Evolutionary conservation across 139 green algal species (phyloP), one percentile per base, ranked within the genome.

Genomic region (Chlamydomonas incerta): DNA sequence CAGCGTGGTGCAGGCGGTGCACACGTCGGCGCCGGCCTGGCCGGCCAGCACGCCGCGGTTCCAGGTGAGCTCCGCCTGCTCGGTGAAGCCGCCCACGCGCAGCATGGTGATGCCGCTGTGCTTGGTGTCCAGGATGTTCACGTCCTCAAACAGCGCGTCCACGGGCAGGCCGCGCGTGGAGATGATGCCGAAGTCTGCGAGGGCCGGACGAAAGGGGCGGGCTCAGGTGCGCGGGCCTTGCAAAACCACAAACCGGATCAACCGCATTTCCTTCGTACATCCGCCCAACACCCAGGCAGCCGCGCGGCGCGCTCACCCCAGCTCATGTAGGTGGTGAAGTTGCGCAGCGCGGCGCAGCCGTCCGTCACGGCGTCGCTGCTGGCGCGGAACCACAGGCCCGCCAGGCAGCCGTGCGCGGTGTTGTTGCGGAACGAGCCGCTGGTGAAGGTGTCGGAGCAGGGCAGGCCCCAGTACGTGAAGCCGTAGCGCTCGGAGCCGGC

Each of bases 171-270:
- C 90, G 20, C 68, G 55, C 23, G 87, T 89, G 9, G 86, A 91
- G 72, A 95, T 87, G 41, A 95, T 72, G 72, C 92, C 92, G 65
- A 93, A 95, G 84, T 95, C 92, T 85, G 66, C 60, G 41, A n/a
- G n/a, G n/a, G n/a, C n/a, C n/a, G n/a, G n/a, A n/a, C n/a, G n/a
- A n/a, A n/a, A n/a, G n/a, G n/a, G n/a, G n/a, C n/a, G n/a, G n/a
- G n/a, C n/a, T n/a, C n/a, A n/a, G n/a, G n/a, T n/a, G n/a, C n/a
- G n/a, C n/a, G n/a, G n/a, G n/a, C n/a, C n/a, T n/a, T n/a, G n/a
- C n/a, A n/a, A n/a, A n/a, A n/a, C n/a, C n/a, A n/a, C n/a, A n/a
- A n/a, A n/a, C n/a, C n/a, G n/a, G n/a, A n/a, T n/a, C n/a, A n/a
- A n/a, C n/a, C n/a, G n/a, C n/a, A n/a, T n/a, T n/a, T n/a, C n/a